phyloP scores from a whole-genome alignment of 2,329 filamentous ascomycete genomes.

The Aspergillus sojae region DNA sequence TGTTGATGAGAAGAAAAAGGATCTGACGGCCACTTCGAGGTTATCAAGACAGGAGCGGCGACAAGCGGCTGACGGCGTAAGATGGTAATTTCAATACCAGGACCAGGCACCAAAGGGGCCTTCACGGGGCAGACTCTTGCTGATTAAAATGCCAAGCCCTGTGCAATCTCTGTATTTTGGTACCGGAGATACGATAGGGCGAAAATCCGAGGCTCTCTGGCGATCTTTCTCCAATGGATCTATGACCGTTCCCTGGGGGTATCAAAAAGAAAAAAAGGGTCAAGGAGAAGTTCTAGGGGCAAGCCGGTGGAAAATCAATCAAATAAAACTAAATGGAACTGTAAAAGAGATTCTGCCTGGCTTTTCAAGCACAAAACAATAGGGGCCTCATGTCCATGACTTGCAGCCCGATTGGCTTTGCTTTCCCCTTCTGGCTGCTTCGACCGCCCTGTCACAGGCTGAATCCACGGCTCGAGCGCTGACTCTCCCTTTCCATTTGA shows the following conservation, averaged over 20 bases:
- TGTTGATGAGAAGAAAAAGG: slow-evolving; percentile 18
- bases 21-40: slow-evolving; percentile 11
- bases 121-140: not conserved
- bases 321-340: not conserved
- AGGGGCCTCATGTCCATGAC: not conserved
- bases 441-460: slow-evolving; percentile 16
- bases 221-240: not conserved
- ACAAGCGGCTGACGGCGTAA: slow-evolving; percentile 9
- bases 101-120: slow-evolving; percentile 20
- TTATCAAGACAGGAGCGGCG: slow-evolving; percentile 21
- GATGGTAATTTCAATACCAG: slow-evolving; percentile 15
- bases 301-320: not conserved
- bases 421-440: slow-evolving; percentile 22
- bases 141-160: slow-evolving; percentile 16
- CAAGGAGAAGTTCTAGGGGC: not conserved
- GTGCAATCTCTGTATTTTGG: slow-evolving; percentile 5
- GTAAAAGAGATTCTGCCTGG: not conserved
- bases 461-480: slow-evolving; percentile 32
- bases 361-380: slow-evolving; percentile 14
- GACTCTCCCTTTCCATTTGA: slow-evolving; percentile 27
- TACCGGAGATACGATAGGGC: slow-evolving; percentile 25
- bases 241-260: not conserved
- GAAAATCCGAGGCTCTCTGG: slow-evolving; percentile 11
- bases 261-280: not conserved
- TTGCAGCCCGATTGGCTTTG: slow-evolving; percentile 10